Conservation (phyloP, 2,329 filamentous ascomycete species). For the Penicillium crustosum region DNA sequence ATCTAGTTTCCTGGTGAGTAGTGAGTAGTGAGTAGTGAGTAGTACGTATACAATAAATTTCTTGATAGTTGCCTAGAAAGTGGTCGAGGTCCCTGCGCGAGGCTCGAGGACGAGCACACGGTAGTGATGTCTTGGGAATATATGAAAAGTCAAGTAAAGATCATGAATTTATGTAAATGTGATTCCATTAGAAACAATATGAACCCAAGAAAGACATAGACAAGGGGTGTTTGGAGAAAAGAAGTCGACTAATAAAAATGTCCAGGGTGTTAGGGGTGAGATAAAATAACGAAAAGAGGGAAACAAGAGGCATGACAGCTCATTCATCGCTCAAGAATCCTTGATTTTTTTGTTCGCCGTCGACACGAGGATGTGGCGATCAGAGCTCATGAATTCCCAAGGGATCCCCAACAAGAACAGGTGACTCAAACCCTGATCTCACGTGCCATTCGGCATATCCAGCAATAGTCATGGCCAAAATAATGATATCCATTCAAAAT, state of each 20-base stretch:
- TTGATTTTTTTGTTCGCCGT: conserved; percentile 14
- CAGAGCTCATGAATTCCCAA: conserved; percentile 11
- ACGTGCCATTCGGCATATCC: conserved; percentile 15
- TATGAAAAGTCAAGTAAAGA: conserved; percentile 7
- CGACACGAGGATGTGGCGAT: conserved; percentile 4
- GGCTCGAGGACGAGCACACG: conserved; percentile 13
- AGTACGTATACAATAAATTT: neutral
- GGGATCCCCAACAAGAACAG: conserved; percentile 4
- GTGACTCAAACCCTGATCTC: conserved; percentile 3
- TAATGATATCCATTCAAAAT: conserved; percentile 7
- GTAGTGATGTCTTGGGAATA: neutral
- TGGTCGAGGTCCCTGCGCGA: conserved; percentile 2
- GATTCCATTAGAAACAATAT: conserved; percentile 28
- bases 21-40: neutral
- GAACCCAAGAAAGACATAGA: conserved; percentile 22
- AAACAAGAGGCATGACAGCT: conserved; percentile 15
- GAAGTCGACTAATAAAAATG: conserved; percentile 14
- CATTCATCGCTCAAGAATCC: conserved; percentile 18
- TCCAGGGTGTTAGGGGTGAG: conserved; percentile 1
- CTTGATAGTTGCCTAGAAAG: neutral
- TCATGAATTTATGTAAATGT: conserved; percentile 19
- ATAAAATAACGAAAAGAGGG: conserved; percentile 6
- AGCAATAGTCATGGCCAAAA: conserved; percentile 8
- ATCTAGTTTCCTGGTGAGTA: neutral
- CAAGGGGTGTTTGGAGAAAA: conserved; percentile 10